Base-by-base conservation (phyloP, 768 basidiomycete species). In the Baorangia bicolor region DNA sequence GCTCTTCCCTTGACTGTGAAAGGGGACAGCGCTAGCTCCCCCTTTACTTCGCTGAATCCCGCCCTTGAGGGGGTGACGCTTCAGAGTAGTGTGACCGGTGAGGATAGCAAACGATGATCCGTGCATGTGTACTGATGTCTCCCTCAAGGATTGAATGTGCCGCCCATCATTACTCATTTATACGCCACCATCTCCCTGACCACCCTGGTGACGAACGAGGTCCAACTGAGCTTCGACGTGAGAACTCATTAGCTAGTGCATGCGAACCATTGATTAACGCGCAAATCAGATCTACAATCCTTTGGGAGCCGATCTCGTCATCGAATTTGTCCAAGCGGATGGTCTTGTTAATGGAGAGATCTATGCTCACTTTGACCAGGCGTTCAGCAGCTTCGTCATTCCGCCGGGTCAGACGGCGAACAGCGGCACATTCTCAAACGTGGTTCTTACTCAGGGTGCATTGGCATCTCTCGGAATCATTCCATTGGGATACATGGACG, bases 1-100 rank as follows among this genome's bases (percentile, higher is more conserved):
- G 51, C 61, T 9, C 65, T 90, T 33, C 73, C 79, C 7, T 65
- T 87, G 54, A 77, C 74, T 0, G 84, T 88, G 62, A 70, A 81
- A 58, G 88, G 88, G 23, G 87, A 88, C 63, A 53, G 69, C 2
- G 62, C 69, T 18, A 83, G 86, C 63, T 81, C 85, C 3, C 87
- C 88, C 2, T 88, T 86, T 65, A 75, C 65, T 7, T 86, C 87
- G 1, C 66, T 91, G 48, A 70, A 75, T 49, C 76, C 76, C 1
- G 87, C 81, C 0, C 73, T 90, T 7, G 73, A 81, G 13, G 79
- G 81, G 30, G 70, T 88, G 21, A 73, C 74, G 13, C 69, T 88
- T 31, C 63, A 71, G 11, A 79, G 83, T 20, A 76, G 76, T 40
- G 65, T 88, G 38, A 71, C 67, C 23, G 85, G 85, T 80, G 33